phyloP scores from a whole-genome alignment of 2,329 filamentous ascomycete species.

The Parastagonospora avenae region DNA sequence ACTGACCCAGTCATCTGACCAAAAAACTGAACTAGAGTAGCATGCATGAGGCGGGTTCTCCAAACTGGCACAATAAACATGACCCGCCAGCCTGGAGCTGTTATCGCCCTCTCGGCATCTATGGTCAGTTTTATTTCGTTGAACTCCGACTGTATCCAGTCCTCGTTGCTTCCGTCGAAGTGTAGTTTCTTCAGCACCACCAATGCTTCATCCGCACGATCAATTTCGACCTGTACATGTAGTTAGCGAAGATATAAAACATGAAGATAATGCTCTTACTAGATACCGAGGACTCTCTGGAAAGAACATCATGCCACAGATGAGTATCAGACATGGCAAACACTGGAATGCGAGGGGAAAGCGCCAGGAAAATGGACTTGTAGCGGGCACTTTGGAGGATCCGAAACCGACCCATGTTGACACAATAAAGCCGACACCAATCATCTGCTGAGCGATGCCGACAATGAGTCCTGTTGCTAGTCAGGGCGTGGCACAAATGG shows the following conservation, averaged over 20 bases:
- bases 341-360: constrained; percentile 56
- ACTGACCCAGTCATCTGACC: constrained; percentile 65
- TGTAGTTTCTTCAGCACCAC: constrained; percentile 56
- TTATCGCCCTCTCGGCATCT: constrained; percentile 62
- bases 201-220: constrained; percentile 61
- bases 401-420: constrained; percentile 60
- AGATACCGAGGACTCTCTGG: constrained; percentile 47
- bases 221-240: constrained; percentile 45
- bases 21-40: constrained; percentile 67
- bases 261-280: too few relatives aligned
- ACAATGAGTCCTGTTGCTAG: constrained; percentile 53
- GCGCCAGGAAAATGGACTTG: constrained; percentile 48
- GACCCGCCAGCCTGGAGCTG: constrained; percentile 59
- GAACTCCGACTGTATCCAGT: constrained; percentile 64
- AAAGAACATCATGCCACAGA: constrained; percentile 51
- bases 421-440: constrained; percentile 62
- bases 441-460: constrained; percentile 63
- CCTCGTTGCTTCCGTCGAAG: constrained; percentile 59
- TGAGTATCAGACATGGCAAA: constrained; percentile 51
- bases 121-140: constrained; percentile 67
- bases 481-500: not conserved
- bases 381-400: constrained; percentile 40
- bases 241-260: too few relatives aligned
- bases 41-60: constrained; percentile 67
- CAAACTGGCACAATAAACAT: constrained; percentile 65